These are phyloP conservation scores for Gastrodia elata DNA, from an alignment of 106 monocot species.

Conservation along the genomic window DNA sequence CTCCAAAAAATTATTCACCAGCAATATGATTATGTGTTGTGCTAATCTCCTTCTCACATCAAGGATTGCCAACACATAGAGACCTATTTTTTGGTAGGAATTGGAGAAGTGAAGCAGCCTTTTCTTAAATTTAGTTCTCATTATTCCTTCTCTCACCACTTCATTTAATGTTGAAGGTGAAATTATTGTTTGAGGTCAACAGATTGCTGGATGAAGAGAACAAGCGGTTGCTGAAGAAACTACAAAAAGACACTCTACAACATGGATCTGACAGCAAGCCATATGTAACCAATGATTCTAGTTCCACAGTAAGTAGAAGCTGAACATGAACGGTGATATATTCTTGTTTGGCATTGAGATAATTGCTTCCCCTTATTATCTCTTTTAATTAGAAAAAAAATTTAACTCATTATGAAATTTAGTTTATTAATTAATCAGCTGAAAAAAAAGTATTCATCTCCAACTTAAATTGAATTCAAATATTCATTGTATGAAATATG, in stretches of 20 bases:
- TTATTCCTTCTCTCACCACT: constrained; percentile 1
- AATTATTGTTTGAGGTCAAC: constrained; percentile 64
- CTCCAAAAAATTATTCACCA: too few relatives aligned
- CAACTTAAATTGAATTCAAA: neutral
- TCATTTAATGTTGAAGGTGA: constrained; percentile 36
- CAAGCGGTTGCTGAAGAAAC: constrained; percentile 38
- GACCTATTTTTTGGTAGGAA: too few relatives aligned
- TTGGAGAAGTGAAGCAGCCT: too few relatives aligned
- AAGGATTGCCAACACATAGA: too few relatives aligned
- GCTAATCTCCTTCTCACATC: too few relatives aligned
- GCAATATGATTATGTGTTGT: too few relatives aligned
- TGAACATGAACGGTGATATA: neutral
- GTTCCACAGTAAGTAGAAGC: constrained; percentile 10
- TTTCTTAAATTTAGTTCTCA: neutral
- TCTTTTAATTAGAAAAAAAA: neutral
- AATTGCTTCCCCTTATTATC: too few relatives aligned
- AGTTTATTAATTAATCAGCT: neutral
- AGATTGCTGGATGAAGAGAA: constrained; percentile 69
- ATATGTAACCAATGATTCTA: constrained; percentile 33
- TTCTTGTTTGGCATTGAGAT: neutral
- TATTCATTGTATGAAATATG: neutral
- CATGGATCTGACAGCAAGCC: constrained; percentile 40
- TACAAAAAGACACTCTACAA: constrained; percentile 32
- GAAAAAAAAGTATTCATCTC: neutral
- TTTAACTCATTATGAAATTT: neutral